Evolutionary conservation across 2,329 filamentous ascomycete species (phyloP).

Genomic region (Aspergillus quadricinctus): DNA sequence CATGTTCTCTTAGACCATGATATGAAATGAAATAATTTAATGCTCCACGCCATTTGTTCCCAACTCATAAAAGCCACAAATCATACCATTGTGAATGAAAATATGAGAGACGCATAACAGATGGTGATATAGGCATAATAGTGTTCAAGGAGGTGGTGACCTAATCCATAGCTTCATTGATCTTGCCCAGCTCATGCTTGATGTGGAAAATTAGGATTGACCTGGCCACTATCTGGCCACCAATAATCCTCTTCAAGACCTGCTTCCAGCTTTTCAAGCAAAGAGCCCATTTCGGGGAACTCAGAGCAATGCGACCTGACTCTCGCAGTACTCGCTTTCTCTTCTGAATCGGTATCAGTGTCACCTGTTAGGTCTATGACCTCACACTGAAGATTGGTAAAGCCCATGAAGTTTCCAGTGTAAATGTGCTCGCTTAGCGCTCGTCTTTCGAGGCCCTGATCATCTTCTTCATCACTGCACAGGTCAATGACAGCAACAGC

Average conservation of each 20-base stretch:
- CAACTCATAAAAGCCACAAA: not conserved
- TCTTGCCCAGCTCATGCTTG: not conserved
- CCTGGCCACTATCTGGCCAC: constrained; percentile 31
- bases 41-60: not conserved
- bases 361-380: constrained; percentile 28
- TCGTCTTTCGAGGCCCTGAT: not conserved
- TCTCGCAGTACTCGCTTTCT: constrained; percentile 1
- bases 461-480: constrained; percentile 15
- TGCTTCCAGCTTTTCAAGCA: constrained; percentile 11
- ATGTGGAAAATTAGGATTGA: constrained; percentile 28
- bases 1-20: not conserved
- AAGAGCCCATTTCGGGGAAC: not conserved
- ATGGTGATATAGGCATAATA: not conserved
- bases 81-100: not conserved
- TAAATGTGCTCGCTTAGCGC: not conserved
- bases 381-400: constrained; percentile 8
- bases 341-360: constrained; percentile 10
- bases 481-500: constrained; percentile 12
- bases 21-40: not conserved
- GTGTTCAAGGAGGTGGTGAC: not conserved
- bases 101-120: not conserved
- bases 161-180: not conserved
- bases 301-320: too few relatives aligned
- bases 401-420: not conserved
- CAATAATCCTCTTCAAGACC: constrained; percentile 33